Evolutionary conservation across 768 basidiomycete species (phyloP).

Genomic region (Sistotremastrum niveocremeum): DNA sequence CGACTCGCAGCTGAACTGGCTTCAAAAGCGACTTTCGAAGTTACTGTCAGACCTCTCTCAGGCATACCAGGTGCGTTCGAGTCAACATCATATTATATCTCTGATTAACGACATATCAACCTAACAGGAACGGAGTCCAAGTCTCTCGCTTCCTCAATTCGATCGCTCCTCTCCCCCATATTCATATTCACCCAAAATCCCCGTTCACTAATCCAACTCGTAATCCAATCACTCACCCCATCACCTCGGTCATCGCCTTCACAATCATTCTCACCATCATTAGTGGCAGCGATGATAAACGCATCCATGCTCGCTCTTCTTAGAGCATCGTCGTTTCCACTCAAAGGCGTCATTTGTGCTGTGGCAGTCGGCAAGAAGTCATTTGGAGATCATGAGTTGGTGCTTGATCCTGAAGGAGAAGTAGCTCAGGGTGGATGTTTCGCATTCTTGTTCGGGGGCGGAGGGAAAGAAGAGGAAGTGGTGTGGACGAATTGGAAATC

Average conservation of each 20-base stretch:
- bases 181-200: conserved; percentile 59
- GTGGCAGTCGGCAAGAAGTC: conserved; percentile 33
- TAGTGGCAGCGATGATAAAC: conserved; percentile 57
- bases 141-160: conserved; percentile 38
- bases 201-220: conserved; percentile 64
- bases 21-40: conserved; percentile 62
- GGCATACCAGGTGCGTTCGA: conserved; percentile 35
- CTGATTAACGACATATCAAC: background rate
- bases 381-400: conserved; percentile 12
- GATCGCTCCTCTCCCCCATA: conserved; percentile 42
- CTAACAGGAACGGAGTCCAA: conserved; percentile 45
- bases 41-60: conserved; percentile 54
- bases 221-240: conserved; percentile 44
- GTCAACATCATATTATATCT: background rate
- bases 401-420: conserved; percentile 40
- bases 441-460: conserved; percentile 40
- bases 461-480: conserved; percentile 17
- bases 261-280: conserved; percentile 15
- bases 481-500: conserved; percentile 50
- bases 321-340: conserved; percentile 55
- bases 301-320: conserved; percentile 56
- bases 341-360: conserved; percentile 65
- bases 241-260: conserved; percentile 7
- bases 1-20: conserved; percentile 56
- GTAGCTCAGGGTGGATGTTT: conserved; percentile 48